Conservation (phyloP, 2,329 filamentous ascomycete species). For the Xylaria sp. region DNA sequence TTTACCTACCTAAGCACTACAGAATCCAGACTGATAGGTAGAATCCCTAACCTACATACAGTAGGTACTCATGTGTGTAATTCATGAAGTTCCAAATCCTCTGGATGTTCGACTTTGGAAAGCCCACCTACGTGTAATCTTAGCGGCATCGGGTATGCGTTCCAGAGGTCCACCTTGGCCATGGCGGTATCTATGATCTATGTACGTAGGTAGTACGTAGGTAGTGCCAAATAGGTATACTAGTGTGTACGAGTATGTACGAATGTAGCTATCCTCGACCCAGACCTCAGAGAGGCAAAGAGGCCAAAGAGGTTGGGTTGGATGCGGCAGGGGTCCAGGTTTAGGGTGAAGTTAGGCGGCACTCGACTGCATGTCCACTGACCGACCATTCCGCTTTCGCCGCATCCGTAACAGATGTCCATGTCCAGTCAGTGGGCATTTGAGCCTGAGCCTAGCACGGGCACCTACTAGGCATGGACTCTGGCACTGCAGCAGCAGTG, state of each 20-base stretch:
- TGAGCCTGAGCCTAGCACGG: not conserved
- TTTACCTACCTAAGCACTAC: too few species aligned
- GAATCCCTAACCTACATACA: too few species aligned
- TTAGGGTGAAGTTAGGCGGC: slow-evolving; percentile 9
- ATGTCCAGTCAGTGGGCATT: not conserved
- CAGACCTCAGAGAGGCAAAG: too few species aligned
- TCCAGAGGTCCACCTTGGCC: not conserved
- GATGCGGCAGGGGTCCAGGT: slow-evolving; percentile 5
- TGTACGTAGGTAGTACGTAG: not conserved
- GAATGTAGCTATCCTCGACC: too few species aligned
- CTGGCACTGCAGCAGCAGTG: not conserved
- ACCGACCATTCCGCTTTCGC: slow-evolving; percentile 22
- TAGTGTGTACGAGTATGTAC: too few species aligned
- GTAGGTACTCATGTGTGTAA: not conserved
- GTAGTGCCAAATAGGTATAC: too few species aligned
- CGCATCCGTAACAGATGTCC: slow-evolving; percentile 25
- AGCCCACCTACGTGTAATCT: not conserved
- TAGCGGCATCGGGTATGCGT: not conserved
- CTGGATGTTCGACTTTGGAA: not conserved
- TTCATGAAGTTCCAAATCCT: too few species aligned
- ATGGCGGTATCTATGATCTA: too few species aligned
- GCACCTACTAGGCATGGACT: too few species aligned
- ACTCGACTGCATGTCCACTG: too few species aligned
- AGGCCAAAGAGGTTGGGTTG: slow-evolving; percentile 8
- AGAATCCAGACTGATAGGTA: too few species aligned